Evolutionary conservation across 495 filamentous ascomycete species (phyloP).

Genomic region (Penicillium cataractarum): DNA sequence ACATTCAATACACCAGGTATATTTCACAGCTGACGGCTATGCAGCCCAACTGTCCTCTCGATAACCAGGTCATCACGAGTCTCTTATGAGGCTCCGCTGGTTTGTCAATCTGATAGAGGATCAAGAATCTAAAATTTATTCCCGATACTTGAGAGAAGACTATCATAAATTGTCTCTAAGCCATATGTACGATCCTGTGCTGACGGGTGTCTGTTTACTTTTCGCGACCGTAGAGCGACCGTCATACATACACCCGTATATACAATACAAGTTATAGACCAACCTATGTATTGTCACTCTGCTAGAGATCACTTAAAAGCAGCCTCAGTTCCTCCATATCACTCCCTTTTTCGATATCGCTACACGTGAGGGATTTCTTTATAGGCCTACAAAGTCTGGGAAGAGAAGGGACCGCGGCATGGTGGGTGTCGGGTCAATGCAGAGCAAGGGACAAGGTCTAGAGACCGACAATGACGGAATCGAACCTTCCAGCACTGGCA

Average conservation of each 20-base stretch:
- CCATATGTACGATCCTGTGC: not conserved
- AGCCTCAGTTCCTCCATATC: not conserved
- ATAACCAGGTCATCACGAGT: not conserved
- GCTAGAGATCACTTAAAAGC: not conserved
- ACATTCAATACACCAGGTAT: not conserved
- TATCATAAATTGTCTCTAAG: not conserved
- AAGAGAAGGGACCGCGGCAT: not conserved
- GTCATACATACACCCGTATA: not conserved
- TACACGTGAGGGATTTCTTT: not conserved
- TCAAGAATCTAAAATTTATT: not conserved
- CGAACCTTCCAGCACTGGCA: conserved; percentile 32
- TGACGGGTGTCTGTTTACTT: not conserved
- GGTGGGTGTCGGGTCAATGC: conserved; percentile 3
- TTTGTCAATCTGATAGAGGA: not conserved
- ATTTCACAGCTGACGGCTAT: not conserved
- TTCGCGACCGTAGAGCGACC: not conserved
- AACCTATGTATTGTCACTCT: not conserved
- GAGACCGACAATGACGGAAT: conserved; percentile 29
- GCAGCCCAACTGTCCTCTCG: not conserved
- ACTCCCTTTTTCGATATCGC: not conserved
- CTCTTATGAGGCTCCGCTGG: not conserved
- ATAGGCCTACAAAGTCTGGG: not conserved
- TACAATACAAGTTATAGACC: not conserved
- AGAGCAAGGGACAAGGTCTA: conserved; percentile 4
- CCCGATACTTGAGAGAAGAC: not conserved